Percentiles rank a stretch among this genome's conserved stretches.
Evolutionary conservation across 495 filamentous ascomycete genomes (phyloP).

Genomic region (Penicillium samsonianum): DNA sequence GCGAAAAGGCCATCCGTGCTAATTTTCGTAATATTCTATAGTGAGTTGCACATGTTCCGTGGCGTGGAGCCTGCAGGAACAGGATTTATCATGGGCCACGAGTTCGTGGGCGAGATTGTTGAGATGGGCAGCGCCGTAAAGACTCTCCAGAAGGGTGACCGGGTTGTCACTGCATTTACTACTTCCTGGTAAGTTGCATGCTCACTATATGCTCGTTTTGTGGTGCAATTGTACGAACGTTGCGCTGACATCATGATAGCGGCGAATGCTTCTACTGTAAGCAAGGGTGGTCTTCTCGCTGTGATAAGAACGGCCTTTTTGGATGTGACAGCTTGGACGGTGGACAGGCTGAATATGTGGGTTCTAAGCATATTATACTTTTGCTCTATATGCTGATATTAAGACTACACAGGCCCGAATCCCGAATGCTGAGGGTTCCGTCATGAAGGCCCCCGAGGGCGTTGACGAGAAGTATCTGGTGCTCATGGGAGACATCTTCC

Average conservation of each 20-base stretch:
- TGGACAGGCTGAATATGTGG: constrained; percentile 82
- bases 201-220: not conserved
- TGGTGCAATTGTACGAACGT: not conserved
- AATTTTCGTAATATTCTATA: constrained; percentile 31
- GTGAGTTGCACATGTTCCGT: constrained; percentile 88
- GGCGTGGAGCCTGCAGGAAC: constrained; percentile 68
- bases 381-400: not conserved
- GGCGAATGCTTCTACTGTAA: constrained; percentile 89
- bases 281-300: constrained; percentile 79
- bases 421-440: constrained; percentile 81
- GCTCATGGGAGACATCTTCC: constrained; percentile 63
- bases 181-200: constrained; percentile 67
- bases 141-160: constrained; percentile 71
- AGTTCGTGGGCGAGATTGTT: constrained; percentile 79
- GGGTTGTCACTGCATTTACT: constrained; percentile 82
- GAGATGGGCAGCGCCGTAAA: constrained; percentile 68
- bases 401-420: constrained; percentile 60
- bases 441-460: constrained; percentile 71
- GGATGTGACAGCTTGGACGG: constrained; percentile 76
- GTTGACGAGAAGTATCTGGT: constrained; percentile 78
- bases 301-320: constrained; percentile 72
- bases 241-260: constrained; percentile 42
- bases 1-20: not conserved
- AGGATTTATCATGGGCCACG: constrained; percentile 68
- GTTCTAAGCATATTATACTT: constrained; percentile 1